phyloP scores from a whole-genome alignment of 768 basidiomycete species.

The Termitomyces sp. region DNA sequence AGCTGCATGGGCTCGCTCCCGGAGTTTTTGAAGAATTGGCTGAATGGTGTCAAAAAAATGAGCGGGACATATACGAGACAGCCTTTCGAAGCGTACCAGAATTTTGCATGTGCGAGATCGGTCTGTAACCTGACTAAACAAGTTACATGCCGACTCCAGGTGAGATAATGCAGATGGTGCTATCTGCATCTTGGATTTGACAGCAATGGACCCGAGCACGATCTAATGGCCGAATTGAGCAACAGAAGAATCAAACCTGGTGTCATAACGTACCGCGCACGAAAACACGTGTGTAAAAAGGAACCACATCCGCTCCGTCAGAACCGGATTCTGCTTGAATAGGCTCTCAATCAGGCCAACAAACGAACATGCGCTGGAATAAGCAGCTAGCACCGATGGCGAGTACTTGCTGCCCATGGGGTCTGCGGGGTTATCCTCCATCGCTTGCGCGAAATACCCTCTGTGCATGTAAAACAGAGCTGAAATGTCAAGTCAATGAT shows the following conservation, averaged over 20 bases:
- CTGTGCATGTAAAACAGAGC: conserved; percentile 74
- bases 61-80: not conserved
- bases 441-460: conserved; percentile 68
- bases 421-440: conserved; percentile 60
- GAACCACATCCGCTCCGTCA: conserved; percentile 73
- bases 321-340: conserved; percentile 60
- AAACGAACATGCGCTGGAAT: conserved; percentile 66
- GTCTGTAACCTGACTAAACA: conserved; percentile 56
- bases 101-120: conserved; percentile 54
- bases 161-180: conserved; percentile 66
- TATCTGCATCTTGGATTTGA: conserved; percentile 59
- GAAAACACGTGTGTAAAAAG: conserved; percentile 72
- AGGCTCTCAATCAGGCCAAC: conserved; percentile 63
- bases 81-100: conserved; percentile 38
- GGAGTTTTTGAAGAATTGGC: conserved; percentile 61
- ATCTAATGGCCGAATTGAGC: conserved; percentile 37
- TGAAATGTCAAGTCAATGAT: conserved; percentile 19
- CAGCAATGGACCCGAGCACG: conserved; percentile 65
- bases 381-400: conserved; percentile 65
- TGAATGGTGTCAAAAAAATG: conserved; percentile 22
- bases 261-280: conserved; percentile 47
- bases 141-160: conserved; percentile 56
- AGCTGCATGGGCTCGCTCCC: conserved; percentile 47
- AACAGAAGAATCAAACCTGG: not conserved
- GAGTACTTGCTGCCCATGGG: conserved; percentile 70